Evolutionary conservation across 2,329 filamentous ascomycete genomes (phyloP).

Genomic region (Claviceps sp.): DNA sequence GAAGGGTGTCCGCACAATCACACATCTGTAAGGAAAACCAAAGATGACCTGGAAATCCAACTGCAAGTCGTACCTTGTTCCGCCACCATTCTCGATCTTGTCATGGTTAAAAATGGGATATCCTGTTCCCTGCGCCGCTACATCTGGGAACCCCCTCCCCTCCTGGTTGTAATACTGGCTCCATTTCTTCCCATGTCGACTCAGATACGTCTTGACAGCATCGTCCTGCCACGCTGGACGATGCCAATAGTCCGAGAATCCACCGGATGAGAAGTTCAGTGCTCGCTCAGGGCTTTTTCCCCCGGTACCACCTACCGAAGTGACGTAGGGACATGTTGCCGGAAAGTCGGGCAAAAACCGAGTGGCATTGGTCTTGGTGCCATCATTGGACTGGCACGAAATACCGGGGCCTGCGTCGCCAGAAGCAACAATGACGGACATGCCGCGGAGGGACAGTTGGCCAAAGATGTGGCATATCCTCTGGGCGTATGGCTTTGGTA

Average conservation of each 20-base stretch:
- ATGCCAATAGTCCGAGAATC: conserved; percentile 34
- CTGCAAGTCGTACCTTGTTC: conserved; percentile 18
- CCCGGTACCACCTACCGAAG: conserved; percentile 45
- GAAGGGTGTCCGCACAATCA: no score
- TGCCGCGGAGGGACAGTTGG: conserved; percentile 51
- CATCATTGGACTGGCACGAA: conserved; percentile 24
- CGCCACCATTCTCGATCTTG: conserved; percentile 13
- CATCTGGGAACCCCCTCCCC: conserved; percentile 48
- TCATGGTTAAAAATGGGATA: conserved; percentile 21
- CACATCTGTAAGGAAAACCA: not conserved
- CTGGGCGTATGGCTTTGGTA: conserved; percentile 44
- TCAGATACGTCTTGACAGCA: conserved; percentile 31
- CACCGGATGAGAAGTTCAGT: conserved; percentile 37
- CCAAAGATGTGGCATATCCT: conserved; percentile 42
- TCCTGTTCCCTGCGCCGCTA: conserved; percentile 37
- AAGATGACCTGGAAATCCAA: no score
- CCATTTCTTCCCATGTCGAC: conserved; percentile 33
- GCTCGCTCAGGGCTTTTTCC: conserved; percentile 36
- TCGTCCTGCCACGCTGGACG: conserved; percentile 31
- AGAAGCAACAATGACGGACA: conserved; percentile 50
- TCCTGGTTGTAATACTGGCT: conserved; percentile 27
- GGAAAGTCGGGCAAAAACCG: conserved; percentile 23
- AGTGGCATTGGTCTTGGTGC: conserved; percentile 13
- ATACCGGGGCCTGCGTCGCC: conserved; percentile 37
- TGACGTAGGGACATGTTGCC: conserved; percentile 44